Evolutionary conservation across 305 asterid genomes (phyloP).

Genomic region (Fraxinus nigra): DNA sequence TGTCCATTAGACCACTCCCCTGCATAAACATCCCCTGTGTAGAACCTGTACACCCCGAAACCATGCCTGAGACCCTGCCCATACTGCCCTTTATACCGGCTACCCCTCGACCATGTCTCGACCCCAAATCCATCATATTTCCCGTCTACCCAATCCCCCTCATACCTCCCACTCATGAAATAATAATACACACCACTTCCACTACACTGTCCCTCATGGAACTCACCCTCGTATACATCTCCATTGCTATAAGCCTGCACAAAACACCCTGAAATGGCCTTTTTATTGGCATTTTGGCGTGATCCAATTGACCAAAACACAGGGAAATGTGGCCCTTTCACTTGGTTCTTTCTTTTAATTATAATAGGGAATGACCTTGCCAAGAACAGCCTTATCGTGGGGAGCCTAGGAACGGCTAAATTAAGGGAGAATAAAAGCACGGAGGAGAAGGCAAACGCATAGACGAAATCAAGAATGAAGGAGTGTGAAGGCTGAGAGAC

Average conservation of each 20-base stretch:
- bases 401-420: slow-evolving; percentile 81
- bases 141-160: slow-evolving; percentile 92
- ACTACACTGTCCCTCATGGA: slow-evolving; percentile 82
- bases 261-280: slow-evolving; percentile 63
- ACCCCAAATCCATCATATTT: slow-evolving; percentile 91
- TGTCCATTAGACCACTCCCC: slow-evolving; percentile 96
- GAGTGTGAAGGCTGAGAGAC: slow-evolving; percentile 89
- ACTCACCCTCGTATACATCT: slow-evolving; percentile 95
- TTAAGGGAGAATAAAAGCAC: slow-evolving; percentile 83
- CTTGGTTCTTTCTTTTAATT: slow-evolving; percentile 41
- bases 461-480: slow-evolving; percentile 75
- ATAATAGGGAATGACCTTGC: slow-evolving; percentile 69
- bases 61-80: slow-evolving; percentile 91
- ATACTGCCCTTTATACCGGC: slow-evolving; percentile 82
- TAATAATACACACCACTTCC: slow-evolving; percentile 95
- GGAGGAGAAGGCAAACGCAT: slow-evolving; percentile 84
- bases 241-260: slow-evolving; percentile 90
- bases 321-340: slow-evolving; percentile 53
- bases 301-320: slow-evolving; percentile 95
- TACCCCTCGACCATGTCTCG: slow-evolving; percentile 91
- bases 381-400: slow-evolving; percentile 69
- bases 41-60: slow-evolving; percentile 82
- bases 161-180: slow-evolving; percentile 94
- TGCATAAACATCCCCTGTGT: slow-evolving; percentile 89
- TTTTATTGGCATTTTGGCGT: slow-evolving; percentile 54